Base-by-base conservation (phyloP, 495 filamentous ascomycete genomes). In the Parathielavia appendiculata region DNA sequence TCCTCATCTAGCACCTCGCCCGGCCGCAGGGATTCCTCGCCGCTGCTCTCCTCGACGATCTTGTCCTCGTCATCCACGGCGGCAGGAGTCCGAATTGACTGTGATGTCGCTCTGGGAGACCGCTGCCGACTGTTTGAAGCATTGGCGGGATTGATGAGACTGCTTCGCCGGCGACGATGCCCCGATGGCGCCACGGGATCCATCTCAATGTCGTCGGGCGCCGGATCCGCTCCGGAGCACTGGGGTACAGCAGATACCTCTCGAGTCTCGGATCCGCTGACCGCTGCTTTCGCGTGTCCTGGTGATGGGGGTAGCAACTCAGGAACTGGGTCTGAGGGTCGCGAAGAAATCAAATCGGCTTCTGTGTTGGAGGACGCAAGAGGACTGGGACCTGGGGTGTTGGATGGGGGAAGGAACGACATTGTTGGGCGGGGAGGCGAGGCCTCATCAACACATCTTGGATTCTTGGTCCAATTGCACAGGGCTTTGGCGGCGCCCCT, bases 81-180 rank as follows among this genome's bases (percentile, higher is more conserved):
- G 73, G 6, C 14, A 30, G 56, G 49, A 12, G 51, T 16, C 36
- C 49, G 57, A 9, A 38, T 20, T 8, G 57, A 49, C 38, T 40
- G 51, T n/a, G 63, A 79, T 57, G 81, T 75, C 58, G 78, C 73
- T 35, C 74, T 73, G 34, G 79, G 76, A 41, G 78, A 72, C n/a
- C 76, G 63, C 39, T 70, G 66, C 34, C 69, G 71, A 47, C 75
- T 76, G 30, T 69, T 71, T 16, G 73, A 66, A 46, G 69, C 69
- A 45, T 63, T 68, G 30, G 71, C 64, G 41, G 74, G 69, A 51
- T 74, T 77, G 47, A 81, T 76, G 51, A 84, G 70, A 34, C 82
- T 85, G 71, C 83, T 86, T 43, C 82, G 76, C 44, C 83, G 80
- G 51, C 81, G 79, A 54, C 83, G 82, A 65, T 84, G 82, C 52